Conservation (phyloP, 306 rosid genomes). For the Rosa chinensis region DNA sequence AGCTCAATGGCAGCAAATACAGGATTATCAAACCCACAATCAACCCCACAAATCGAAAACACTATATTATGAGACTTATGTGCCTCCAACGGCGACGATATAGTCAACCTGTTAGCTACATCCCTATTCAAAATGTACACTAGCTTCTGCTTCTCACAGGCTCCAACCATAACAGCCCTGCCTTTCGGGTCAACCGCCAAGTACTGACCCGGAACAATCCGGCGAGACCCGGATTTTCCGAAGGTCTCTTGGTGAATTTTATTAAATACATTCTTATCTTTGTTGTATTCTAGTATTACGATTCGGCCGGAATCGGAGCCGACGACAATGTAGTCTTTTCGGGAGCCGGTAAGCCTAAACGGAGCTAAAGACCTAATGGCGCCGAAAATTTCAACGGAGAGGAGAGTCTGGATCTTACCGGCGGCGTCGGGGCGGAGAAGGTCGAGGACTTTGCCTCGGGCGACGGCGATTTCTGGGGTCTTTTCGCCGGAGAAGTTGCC, state of each 20-base stretch:
- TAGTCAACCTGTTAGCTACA: slow-evolving; percentile 87
- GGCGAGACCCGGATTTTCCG: slow-evolving; percentile 88
- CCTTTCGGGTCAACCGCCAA: slow-evolving; percentile 93
- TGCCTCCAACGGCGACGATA: slow-evolving; percentile 91
- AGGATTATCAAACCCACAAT: slow-evolving; percentile 97
- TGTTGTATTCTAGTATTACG: slow-evolving; percentile 83
- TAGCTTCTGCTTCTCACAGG: slow-evolving; percentile 93
- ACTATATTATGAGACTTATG: slow-evolving; percentile 87
- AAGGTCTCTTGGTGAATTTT: slow-evolving; percentile 93
- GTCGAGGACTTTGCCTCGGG: slow-evolving; percentile 89
- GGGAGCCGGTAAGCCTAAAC: slow-evolving; percentile 84
- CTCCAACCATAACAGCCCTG: slow-evolving; percentile 94
- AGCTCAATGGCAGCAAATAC: slow-evolving; percentile 88
- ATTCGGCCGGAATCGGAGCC: slow-evolving; percentile 95
- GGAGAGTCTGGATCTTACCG: slow-evolving; percentile 88
- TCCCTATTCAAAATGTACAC: slow-evolving; percentile 92
- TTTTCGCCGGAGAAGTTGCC: slow-evolving; percentile 97
- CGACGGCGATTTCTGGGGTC: slow-evolving; percentile 83
- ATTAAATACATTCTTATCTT: slow-evolving; percentile 81
- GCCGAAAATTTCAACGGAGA: slow-evolving; percentile 93
- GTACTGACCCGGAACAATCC: slow-evolving; percentile 91
- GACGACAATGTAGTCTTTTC: slow-evolving; percentile 81
- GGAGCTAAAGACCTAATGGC: slow-evolving; percentile 79
- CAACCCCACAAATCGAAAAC: slow-evolving; percentile 87
- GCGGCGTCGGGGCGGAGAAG: slow-evolving; percentile 92